Conservation (phyloP, 2,329 filamentous ascomycete genomes). For the Colletotrichum lindemuthianum region DNA sequence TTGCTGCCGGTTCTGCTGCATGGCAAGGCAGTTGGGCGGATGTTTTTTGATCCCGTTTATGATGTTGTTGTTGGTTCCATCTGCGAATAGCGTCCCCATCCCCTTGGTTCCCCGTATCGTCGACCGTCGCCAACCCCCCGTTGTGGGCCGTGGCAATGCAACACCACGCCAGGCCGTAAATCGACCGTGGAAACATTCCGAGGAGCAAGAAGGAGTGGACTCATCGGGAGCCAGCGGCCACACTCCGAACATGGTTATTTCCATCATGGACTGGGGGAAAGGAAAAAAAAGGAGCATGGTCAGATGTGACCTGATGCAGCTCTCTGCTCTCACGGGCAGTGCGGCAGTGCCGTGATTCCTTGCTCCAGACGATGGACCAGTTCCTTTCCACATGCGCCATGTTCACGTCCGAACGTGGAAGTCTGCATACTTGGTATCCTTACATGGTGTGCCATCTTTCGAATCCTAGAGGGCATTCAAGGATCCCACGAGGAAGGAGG, state of each 20-base stretch:
- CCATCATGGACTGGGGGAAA: conserved; percentile 14
- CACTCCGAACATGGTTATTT: conserved; percentile 3
- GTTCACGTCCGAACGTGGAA: conserved; percentile 21
- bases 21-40: conserved; percentile 1
- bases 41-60: conserved; percentile 14
- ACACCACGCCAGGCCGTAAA: background rate
- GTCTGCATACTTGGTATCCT: conserved; percentile 6
- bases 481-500: too few relatives aligned
- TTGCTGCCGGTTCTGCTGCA: background rate
- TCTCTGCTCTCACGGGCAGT: conserved; percentile 5
- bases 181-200: conserved; percentile 1
- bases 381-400: conserved; percentile 16
- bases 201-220: conserved; percentile 5
- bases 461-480: too few relatives aligned
- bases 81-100: background rate
- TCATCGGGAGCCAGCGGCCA: conserved; percentile 7
- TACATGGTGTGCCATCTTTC: too few relatives aligned
- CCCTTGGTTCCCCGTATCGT: background rate
- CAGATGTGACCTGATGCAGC: conserved; percentile 30
- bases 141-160: conserved; percentile 12
- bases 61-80: background rate
- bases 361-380: conserved; percentile 1
- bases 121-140: background rate
- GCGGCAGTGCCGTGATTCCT: conserved; percentile 12
- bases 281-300: conserved; percentile 9